Conservation (phyloP, 148 eudicot species). For the Heliamphora exappendiculata region DNA sequence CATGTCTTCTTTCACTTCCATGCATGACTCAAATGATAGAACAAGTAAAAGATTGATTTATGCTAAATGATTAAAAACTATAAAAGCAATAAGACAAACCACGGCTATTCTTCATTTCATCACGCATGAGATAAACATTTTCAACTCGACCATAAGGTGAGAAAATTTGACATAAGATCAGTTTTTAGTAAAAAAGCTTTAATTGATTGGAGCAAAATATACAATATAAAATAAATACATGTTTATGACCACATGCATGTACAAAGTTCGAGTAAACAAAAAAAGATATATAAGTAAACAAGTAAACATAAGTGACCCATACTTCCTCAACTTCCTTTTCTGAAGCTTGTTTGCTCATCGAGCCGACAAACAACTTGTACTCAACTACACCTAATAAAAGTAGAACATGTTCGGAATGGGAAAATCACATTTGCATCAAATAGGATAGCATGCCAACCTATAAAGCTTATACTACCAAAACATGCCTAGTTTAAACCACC, state of each 20-base stretch:
- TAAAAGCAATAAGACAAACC: constrained; percentile 42
- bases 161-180: constrained; percentile 54
- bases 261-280: not conserved
- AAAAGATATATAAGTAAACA: not conserved
- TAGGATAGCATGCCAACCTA: not conserved
- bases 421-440: not conserved
- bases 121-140: constrained; percentile 98
- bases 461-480: not conserved
- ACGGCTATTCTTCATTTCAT: constrained; percentile 89
- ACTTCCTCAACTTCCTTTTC: constrained; percentile 97
- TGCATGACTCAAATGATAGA: constrained; percentile 4
- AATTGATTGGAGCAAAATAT: constrained; percentile 3
- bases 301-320: constrained; percentile 14
- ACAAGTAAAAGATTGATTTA: not conserved
- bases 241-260: no score
- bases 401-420: not conserved
- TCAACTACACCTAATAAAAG: constrained; percentile 67
- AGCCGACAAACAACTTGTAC: constrained; percentile 87
- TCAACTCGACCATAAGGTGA: constrained; percentile 80
- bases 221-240: not conserved
- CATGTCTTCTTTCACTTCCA: not conserved
- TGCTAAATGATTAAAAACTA: not conserved
- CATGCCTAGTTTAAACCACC: not conserved
- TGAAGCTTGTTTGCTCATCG: constrained; percentile 76
- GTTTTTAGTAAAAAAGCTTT: not conserved